Conservation (phyloP, 805 yeast genomes). For the Candida hungchunana region DNA sequence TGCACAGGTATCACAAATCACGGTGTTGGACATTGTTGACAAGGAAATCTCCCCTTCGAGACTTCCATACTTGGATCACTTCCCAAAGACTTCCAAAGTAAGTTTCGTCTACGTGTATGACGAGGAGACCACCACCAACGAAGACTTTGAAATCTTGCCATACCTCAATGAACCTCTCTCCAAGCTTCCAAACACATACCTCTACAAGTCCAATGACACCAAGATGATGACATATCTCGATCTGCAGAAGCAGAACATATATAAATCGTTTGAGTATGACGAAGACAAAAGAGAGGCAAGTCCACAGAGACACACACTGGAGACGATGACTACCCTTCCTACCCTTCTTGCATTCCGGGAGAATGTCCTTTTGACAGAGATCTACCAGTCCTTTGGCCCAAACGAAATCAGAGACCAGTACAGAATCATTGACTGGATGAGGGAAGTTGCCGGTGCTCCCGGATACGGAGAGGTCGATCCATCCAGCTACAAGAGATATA, state of each 20-base stretch:
- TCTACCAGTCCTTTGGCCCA: slow-evolving; percentile 59
- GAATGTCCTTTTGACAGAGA: slow-evolving; percentile 44
- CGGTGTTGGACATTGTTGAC: slow-evolving; percentile 19
- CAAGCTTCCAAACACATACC: slow-evolving; percentile 49
- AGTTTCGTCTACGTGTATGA: slow-evolving; percentile 54
- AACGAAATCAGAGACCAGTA: slow-evolving; percentile 54
- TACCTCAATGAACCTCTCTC: slow-evolving; percentile 58
- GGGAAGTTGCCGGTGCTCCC: slow-evolving; percentile 40
- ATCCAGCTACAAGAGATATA: slow-evolving; percentile 3
- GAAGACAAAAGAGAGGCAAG: slow-evolving; percentile 34
- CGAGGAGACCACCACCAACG: slow-evolving; percentile 45
- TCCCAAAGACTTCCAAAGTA: slow-evolving; percentile 35
- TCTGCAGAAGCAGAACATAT: slow-evolving; percentile 33
- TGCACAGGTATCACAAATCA: slow-evolving; percentile 34
- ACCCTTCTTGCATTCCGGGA: slow-evolving; percentile 59
- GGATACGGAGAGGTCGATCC: slow-evolving; percentile 45
- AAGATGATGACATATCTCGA: slow-evolving; percentile 35
- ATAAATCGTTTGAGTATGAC: slow-evolving; percentile 41
- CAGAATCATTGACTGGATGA: slow-evolving; percentile 47
- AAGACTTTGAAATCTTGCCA: slow-evolving; percentile 60
- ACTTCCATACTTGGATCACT: not conserved
- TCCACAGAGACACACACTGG: slow-evolving; percentile 43
- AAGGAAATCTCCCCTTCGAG: slow-evolving; percentile 15
- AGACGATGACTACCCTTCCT: slow-evolving; percentile 56
- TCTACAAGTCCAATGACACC: slow-evolving; percentile 49